These are phyloP conservation scores for Combretum micranthum DNA, from an alignment of 345 rosid genomes.

Conservation along the genomic window DNA sequence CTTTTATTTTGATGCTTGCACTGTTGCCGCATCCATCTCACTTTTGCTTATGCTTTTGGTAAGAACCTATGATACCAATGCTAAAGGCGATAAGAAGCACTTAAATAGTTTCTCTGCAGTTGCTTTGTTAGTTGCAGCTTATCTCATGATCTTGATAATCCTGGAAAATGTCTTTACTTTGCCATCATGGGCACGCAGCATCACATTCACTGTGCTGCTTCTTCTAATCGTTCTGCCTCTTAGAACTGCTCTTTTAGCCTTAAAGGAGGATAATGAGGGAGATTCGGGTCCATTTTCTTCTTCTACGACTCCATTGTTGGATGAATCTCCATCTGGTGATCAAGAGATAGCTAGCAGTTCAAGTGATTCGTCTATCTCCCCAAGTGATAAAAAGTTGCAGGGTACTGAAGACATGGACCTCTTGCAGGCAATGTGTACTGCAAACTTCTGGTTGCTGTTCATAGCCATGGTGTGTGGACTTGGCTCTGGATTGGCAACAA, in stretches of 20 bases:
- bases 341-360: constrained; percentile 18
- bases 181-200: constrained; percentile 37
- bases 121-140: constrained; percentile 58
- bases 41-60: constrained; percentile 63
- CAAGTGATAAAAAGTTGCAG: constrained; percentile 4
- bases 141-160: constrained; percentile 57
- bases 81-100: constrained; percentile 53
- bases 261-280: constrained; percentile 25
- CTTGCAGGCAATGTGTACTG: constrained; percentile 35
- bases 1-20: constrained; percentile 65
- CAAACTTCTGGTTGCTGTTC: constrained; percentile 68
- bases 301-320: constrained; percentile 16
- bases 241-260: constrained; percentile 48
- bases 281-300: constrained; percentile 16
- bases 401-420: constrained; percentile 38
- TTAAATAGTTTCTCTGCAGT: constrained; percentile 61
- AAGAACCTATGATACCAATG: constrained; percentile 39
- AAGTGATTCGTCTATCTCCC: constrained; percentile 9
- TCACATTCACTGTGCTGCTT: constrained; percentile 36
- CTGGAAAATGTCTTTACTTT: constrained; percentile 44
- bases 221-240: constrained; percentile 54
- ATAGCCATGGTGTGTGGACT: constrained; percentile 69
- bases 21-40: constrained; percentile 52
- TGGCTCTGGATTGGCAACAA: constrained; percentile 70
- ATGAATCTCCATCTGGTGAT: constrained; percentile 7